phyloP scores from a whole-genome alignment of 768 basidiomycete species.

The Boletellus ananiceps region DNA sequence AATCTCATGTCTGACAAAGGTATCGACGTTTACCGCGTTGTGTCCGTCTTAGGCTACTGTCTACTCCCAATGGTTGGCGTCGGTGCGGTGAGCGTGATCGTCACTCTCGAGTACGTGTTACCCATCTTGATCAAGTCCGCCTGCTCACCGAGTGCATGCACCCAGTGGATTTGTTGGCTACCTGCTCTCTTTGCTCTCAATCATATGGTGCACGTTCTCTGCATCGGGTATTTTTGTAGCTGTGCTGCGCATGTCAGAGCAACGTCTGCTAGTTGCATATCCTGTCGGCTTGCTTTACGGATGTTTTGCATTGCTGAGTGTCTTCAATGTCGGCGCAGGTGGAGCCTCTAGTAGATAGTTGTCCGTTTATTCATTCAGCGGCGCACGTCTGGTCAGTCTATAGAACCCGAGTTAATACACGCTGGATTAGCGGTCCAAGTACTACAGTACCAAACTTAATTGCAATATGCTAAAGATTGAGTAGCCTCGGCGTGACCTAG shows the following conservation, averaged over 20 bases:
- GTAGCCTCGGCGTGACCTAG: not conserved
- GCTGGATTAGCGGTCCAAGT: too few species aligned
- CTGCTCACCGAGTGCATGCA: slow-evolving; percentile 1
- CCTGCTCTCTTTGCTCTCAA: slow-evolving; percentile 72
- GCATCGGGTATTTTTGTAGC: slow-evolving; percentile 95
- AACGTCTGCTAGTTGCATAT: slow-evolving; percentile 92
- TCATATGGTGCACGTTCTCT: slow-evolving; percentile 95
- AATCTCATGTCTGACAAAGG: slow-evolving; percentile 95
- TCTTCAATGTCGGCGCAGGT: slow-evolving; percentile 62
- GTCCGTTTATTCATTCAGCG: slow-evolving; percentile 2
- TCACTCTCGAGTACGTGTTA: slow-evolving; percentile 77
- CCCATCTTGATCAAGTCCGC: not conserved
- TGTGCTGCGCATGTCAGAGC: slow-evolving; percentile 92
- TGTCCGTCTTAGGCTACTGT: slow-evolving; percentile 95
- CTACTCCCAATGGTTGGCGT: slow-evolving; percentile 95
- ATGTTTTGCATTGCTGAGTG: slow-evolving; percentile 89
- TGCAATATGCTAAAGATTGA: not conserved
- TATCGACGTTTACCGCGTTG: slow-evolving; percentile 93
- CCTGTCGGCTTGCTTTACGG: slow-evolving; percentile 92
- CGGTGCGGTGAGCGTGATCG: slow-evolving; percentile 79
- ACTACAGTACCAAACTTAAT: not conserved
- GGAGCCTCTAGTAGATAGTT: slow-evolving; percentile 30
- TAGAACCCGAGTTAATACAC: too few species aligned
- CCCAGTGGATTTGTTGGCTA: slow-evolving; percentile 80
- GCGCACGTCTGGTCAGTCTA: not conserved